Base-by-base conservation (phyloP, 768 basidiomycete genomes). In the Termitomyces heimii region DNA sequence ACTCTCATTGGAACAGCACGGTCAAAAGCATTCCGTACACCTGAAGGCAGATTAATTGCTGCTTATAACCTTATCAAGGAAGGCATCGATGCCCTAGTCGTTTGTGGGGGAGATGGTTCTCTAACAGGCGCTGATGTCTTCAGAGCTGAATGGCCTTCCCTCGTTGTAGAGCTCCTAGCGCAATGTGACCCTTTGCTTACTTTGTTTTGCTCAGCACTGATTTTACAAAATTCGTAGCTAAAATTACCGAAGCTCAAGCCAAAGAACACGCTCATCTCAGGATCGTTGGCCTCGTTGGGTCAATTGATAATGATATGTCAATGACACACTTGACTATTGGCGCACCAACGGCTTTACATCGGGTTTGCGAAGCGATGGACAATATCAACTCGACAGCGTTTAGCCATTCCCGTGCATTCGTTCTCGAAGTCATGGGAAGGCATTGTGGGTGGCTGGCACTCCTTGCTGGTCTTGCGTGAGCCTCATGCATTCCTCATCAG, bases 371-470 rank as follows among this genome's bases (percentile, higher is more conserved):
- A 71, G 86, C 94, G 28, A 91, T 99, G 70, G 97, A 99, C 69
- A 96, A 94, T 62, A 98, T 99, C 72, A 96, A 94, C 65, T 95
- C 94, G 5, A 98, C 97, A 8, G 97, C 97, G 7, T 82, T 82
- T 61, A 96, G 93, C 55, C 97, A 99, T 71, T 98, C 94, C 29
- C 83, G 97, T 56, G 97, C 97, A 0, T 99, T 99, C 70, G 95
- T 99, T 42, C 80, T 99, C 40, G 97, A 98, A 71, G 97, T 98
- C 53, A 99, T 98, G 97, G 97, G 97, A n/a, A 78, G 96, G 55
- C 92, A 98, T 69, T 98, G 97, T 71, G 97, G 97, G n/a, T 99
- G 97, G 97, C 78, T 98, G 18, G 94, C 97, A 2, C 77, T 98
- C 24, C 79, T 94, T 66, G 97, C 94, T 12, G 94, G 90, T 60